Base-by-base conservation (phyloP, 2,329 filamentous ascomycete genomes). In the Nemania sp. region DNA sequence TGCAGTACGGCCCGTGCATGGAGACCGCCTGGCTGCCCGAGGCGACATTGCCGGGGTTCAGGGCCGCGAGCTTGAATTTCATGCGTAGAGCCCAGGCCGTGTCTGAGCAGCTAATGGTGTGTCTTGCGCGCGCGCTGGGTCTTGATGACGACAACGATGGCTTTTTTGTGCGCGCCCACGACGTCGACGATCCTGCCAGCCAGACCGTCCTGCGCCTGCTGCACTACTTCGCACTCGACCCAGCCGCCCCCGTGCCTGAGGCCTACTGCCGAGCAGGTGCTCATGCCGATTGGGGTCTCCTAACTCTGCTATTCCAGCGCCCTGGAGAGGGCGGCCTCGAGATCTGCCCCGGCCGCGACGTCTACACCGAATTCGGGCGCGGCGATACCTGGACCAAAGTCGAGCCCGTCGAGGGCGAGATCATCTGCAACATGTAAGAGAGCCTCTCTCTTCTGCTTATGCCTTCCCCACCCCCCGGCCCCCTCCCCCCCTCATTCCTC, bases 321-420 rank as follows among this genome's bases (percentile, higher is more conserved):
- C 73, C 77, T 0, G 83, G 82, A 0, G 81, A 87, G 66, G 78
- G 75, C 22, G 84, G 84, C 0, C 71, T 88, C 2, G 84, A 86
- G 65, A 85, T 87, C 50, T 87, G 83, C 61, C 84, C 83, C 0
- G 83, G 84, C 0, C 73, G 83, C 14, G 83, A 86, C 66, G 79
- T 76, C 3, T 77, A 80, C 6, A 86, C 82, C 0, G 75, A 77
- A 3, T 86, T 84, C 58, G 83, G 77, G 0, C 75, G 78, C 40
- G 81, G 81, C 1, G 82, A 86, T 62, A 69, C 69, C 0, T 88
- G 84, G 84, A 87, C 83, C 8, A 81, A 81, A 54, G 77, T 88
- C n/a, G 77, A 82, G 56, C 80, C 80, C 5, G 70, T 66, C 2
- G 72, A 73, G 0, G 80, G 77, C 1, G 78, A 78, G 56, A 82